Percentiles rank a stretch among this genome's conserved stretches.
These are phyloP conservation scores for Chamaecrista fasciculata DNA, from an alignment of 306 rosid species.

Conservation along the genomic window DNA sequence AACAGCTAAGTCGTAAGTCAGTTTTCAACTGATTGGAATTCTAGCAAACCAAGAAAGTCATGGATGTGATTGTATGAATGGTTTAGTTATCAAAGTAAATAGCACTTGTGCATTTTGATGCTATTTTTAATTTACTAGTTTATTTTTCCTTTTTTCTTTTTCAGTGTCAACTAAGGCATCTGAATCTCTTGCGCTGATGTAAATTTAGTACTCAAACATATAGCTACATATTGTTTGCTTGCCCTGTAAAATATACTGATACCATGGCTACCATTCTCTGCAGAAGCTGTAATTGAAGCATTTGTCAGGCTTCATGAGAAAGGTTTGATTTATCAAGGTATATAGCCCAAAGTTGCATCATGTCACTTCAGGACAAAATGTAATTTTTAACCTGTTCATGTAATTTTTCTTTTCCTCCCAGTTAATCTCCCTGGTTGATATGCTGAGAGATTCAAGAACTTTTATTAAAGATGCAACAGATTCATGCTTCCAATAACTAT, in stretches of 20 bases:
- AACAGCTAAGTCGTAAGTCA: constrained; percentile 98
- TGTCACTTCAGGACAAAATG: too few relatives aligned
- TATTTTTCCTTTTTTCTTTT: constrained; percentile 4
- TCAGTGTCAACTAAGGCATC: background rate
- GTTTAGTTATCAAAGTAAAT: constrained; percentile 21
- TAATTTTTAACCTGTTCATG: too few relatives aligned
- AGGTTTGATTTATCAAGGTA: constrained; percentile 97
- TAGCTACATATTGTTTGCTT: constrained; percentile 17
- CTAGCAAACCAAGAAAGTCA: constrained; percentile 24
- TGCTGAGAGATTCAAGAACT: too few relatives aligned
- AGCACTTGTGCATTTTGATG: background rate
- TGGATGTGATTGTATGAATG: background rate
- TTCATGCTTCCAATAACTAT: too few relatives aligned
- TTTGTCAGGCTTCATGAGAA: constrained; percentile 94
- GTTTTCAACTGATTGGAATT: constrained; percentile 51
- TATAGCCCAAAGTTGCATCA: constrained; percentile 15
- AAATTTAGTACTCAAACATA: background rate
- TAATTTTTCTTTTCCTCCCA: too few relatives aligned
- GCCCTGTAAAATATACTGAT: constrained; percentile 35
- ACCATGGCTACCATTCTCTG: constrained; percentile 36
- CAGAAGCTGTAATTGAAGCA: constrained; percentile 96
- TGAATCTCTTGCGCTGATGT: constrained; percentile 21
- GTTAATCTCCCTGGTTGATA: too few relatives aligned
- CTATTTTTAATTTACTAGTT: background rate
- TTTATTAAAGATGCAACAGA: too few relatives aligned